These are phyloP conservation scores for slime mould (Dictyostelium discoideum) DNA, from an alignment of 78 protist species.

Conservation along the genomic window dicty_2.7 NC_007088.5:3416501-3417000, in stretches of 20 bases:
- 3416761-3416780: not conserved
- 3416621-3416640: not conserved
- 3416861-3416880: slow-evolving; percentile 28
- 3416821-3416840: not conserved
- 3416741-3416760: not conserved
- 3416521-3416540: not conserved
- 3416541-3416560: not conserved
- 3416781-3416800: not conserved
- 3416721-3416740: not conserved
- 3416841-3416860: not conserved
- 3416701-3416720: not conserved
- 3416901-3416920: not conserved
- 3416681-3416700: not conserved
- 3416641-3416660: not conserved
- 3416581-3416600: slow-evolving; percentile 44
- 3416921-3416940: slow-evolving; percentile 53
- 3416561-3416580: not conserved
- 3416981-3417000: slow-evolving; percentile 26
- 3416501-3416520: not conserved
- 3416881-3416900: not conserved
- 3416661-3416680: slow-evolving; percentile 16
- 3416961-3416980: slow-evolving; percentile 43
- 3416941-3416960: slow-evolving; percentile 41
- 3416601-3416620: slow-evolving; percentile 24
- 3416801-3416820: not conserved